Base-by-base conservation (phyloP, 192 early-diverging fungal genomes). In the Dissophora globulifera region DNA sequence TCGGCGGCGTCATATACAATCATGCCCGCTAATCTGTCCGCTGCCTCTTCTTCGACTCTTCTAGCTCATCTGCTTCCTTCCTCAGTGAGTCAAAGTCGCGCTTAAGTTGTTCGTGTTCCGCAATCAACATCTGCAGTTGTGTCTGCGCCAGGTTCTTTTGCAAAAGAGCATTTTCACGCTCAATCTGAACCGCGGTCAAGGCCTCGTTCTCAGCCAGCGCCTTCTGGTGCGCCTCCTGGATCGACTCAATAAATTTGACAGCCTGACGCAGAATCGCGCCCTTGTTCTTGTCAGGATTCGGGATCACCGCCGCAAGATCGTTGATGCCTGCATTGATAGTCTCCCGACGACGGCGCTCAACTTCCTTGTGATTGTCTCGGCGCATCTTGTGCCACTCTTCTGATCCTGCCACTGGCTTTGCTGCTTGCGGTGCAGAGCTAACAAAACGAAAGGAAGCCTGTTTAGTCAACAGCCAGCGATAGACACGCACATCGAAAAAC, bases 321-420 rank as follows among this genome's bases (percentile, higher is more conserved):
- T 85, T 85, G 66, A 96, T 94, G 4, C 92, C 92, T 1, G 84
- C 79, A 71, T 92, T 93, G 82, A 96, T 96, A 6, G 83, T 90
- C 53, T 96, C 94, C 35, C 94, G 87, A 40, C 94, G 89, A 29
- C 91, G 83, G 30, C 91, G 81, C 68, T 96, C 94, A 4, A 96
- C 91, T 53, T 95, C 91, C 80, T 94, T 94, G 82, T 96, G 94
- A 66, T 87, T 92, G 57, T 91, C 86, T 8, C 86, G 79, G 30
- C 91, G 88, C 58, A 83, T 57, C 27, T 81, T 76, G 50, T 87
- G 80, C 90, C 91, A 92, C 62, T 91, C 91, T 19, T 86, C 85
- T 13, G 87, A 85, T 22, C 92, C 91, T 15, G 86, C 76, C 5
- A 80, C 45, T 3, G 84, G 81, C 45, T 88, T 86, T 20, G 56